Conservation (phyloP, 2,329 filamentous ascomycete genomes). For the Cladophialophora chaetospira region DNA sequence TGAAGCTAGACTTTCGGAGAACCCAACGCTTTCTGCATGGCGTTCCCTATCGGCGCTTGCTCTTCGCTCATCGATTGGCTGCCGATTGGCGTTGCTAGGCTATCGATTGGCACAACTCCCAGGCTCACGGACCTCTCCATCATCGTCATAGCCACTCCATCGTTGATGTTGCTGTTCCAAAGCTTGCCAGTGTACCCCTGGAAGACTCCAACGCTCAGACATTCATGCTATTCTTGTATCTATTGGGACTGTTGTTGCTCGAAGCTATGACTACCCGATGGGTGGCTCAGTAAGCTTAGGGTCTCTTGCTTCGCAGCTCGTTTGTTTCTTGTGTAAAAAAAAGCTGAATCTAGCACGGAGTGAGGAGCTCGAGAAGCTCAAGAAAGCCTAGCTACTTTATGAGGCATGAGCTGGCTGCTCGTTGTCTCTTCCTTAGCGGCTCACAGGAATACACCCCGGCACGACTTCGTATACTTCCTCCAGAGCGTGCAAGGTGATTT, state of each 20-base stretch:
- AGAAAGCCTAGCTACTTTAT: not conserved
- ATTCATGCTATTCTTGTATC: too few relatives aligned
- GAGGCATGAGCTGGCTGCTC: not conserved
- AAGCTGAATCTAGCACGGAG: too few relatives aligned
- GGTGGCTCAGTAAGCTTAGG: too few relatives aligned
- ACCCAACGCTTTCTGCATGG: not conserved
- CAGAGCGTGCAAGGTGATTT: not conserved
- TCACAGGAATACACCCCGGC: too few relatives aligned
- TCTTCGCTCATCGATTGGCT: not conserved
- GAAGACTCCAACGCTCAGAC: too few relatives aligned
- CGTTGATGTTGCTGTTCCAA: too few relatives aligned
- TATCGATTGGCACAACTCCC: not conserved
- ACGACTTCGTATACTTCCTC: not conserved
- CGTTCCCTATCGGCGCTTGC: not conserved
- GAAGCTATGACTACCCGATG: too few relatives aligned
- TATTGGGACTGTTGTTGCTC: too few relatives aligned
- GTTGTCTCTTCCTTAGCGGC: not conserved
- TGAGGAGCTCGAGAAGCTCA: not conserved
- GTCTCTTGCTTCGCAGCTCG: too few relatives aligned
- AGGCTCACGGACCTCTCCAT: not conserved
- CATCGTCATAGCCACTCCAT: not conserved
- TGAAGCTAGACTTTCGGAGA: too few relatives aligned
- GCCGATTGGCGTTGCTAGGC: not conserved
- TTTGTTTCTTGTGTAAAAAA: too few relatives aligned
- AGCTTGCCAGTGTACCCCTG: too few relatives aligned